These are phyloP conservation scores for Neckera pumila DNA, from an alignment of 225 moss, liverwort and hornwort species.

Conservation along the genomic window DNA sequence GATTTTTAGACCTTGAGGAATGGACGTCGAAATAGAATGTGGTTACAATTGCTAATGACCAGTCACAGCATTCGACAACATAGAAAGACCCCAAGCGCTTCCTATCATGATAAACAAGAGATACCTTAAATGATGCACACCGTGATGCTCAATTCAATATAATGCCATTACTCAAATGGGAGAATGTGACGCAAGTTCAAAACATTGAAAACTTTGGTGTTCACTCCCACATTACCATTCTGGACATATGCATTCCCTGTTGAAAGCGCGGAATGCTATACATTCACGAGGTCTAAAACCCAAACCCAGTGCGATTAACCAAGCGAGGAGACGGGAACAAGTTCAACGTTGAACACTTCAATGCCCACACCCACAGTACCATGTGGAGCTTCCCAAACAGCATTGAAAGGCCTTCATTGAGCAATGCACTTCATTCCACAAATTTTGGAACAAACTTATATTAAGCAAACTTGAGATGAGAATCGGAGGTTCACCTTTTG, in stretches of 20 bases:
- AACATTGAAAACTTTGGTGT: background rate
- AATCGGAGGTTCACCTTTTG: constrained; percentile 9
- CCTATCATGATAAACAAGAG: background rate
- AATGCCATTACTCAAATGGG: background rate
- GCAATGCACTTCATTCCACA: background rate
- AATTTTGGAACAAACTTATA: background rate
- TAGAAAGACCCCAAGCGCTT: background rate
- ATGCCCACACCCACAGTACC: background rate
- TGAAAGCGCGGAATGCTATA: too few relatives aligned
- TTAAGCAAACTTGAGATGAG: background rate
- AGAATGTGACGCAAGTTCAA: background rate
- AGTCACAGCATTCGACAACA: background rate
- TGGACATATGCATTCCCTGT: background rate
- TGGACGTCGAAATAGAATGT: background rate
- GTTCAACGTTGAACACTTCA: background rate
- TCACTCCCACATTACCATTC: background rate
- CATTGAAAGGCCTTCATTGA: background rate
- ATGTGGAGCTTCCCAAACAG: background rate
- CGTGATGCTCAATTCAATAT: background rate
- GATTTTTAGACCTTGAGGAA: background rate
- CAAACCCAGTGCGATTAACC: background rate
- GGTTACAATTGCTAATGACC: background rate
- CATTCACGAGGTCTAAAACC: background rate
- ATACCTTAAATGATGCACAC: background rate
- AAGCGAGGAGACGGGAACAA: background rate